Evolutionary conservation across 2,329 filamentous ascomycete genomes (phyloP).

Genomic region (Calonectria pseudoreteaudii): DNA sequence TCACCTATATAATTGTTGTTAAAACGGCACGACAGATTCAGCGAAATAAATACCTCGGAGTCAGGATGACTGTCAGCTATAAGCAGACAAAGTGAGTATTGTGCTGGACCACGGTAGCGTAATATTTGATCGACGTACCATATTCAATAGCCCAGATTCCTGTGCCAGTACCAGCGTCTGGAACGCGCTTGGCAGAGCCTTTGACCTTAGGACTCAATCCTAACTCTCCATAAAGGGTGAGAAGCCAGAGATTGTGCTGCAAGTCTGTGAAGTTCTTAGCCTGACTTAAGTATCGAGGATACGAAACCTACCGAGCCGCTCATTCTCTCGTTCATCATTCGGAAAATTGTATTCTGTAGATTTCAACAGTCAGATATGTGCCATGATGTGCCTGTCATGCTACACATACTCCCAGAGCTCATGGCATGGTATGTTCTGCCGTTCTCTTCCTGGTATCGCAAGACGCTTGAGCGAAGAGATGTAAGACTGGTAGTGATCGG

Average conservation of each 20-base stretch:
- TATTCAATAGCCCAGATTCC: conserved; percentile 21
- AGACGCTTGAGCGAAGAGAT: conserved; percentile 11
- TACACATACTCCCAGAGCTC: conserved; percentile 6
- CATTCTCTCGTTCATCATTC: conserved; percentile 10
- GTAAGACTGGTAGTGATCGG: not conserved
- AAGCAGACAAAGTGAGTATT: not conserved
- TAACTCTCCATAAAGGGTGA: conserved; percentile 6
- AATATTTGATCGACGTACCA: not conserved
- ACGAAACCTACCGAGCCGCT: not conserved
- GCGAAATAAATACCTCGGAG: conserved; percentile 5
- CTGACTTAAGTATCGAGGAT: not conserved
- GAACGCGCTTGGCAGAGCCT: not conserved
- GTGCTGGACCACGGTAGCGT: not conserved
- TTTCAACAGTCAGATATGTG: not conserved
- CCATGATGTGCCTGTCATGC: not conserved
- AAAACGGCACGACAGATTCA: not conserved
- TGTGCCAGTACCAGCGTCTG: conserved; percentile 20
- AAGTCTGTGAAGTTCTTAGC: not conserved
- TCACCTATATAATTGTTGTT: conserved; percentile 5
- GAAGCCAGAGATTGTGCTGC: conserved; percentile 19
- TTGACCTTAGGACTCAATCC: conserved; percentile 1
- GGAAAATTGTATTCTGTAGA: conserved; percentile 4
- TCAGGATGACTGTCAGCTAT: conserved; percentile 19
- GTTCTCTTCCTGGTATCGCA: conserved; percentile 10
- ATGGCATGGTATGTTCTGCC: conserved; percentile 19